These are phyloP conservation scores for Lasiosphaeris hirsuta DNA, from an alignment of 495 filamentous ascomycete genomes.

Conservation along the genomic window DNA sequence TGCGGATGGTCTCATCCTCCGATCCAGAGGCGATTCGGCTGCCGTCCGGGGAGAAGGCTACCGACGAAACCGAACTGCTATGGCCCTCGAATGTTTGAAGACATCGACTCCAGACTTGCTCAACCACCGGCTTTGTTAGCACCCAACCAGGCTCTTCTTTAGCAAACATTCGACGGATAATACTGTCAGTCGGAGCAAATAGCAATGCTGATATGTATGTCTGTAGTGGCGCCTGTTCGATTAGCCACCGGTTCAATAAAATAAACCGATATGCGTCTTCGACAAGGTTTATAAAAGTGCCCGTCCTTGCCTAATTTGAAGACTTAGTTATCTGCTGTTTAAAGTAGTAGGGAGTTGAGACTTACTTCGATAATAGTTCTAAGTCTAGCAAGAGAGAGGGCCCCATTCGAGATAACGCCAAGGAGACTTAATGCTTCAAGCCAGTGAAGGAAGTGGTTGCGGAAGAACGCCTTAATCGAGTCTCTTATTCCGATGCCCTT, in stretches of 20 bases:
- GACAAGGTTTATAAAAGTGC: no score
- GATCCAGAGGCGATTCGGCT: no score
- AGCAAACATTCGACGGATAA: not conserved
- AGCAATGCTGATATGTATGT: slow-evolving; percentile 3
- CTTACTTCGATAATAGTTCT: not conserved
- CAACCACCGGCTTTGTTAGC: not conserved
- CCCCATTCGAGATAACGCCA: not conserved
- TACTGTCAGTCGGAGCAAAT: not conserved
- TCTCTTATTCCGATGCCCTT: not conserved
- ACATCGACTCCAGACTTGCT: not conserved
- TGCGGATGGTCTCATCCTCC: no score
- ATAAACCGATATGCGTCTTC: not conserved
- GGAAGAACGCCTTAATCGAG: slow-evolving; percentile 1
- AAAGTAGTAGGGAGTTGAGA: not conserved
- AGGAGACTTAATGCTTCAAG: slow-evolving; percentile 2
- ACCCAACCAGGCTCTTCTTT: slow-evolving; percentile 3
- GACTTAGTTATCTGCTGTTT: not conserved
- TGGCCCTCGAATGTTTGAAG: slow-evolving; percentile 5
- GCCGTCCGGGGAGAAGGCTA: not conserved
- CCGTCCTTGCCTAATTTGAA: no score
- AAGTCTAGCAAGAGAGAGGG: not conserved
- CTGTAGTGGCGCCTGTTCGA: slow-evolving; percentile 1
- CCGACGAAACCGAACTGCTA: not conserved
- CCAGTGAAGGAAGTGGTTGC: slow-evolving; percentile 8
- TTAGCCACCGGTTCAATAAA: not conserved